Evolutionary conservation across 805 yeast genomes (phyloP), one percentile per base, ranked within the genome.

Genomic region (Kazachstania kunashirensis): DNA sequence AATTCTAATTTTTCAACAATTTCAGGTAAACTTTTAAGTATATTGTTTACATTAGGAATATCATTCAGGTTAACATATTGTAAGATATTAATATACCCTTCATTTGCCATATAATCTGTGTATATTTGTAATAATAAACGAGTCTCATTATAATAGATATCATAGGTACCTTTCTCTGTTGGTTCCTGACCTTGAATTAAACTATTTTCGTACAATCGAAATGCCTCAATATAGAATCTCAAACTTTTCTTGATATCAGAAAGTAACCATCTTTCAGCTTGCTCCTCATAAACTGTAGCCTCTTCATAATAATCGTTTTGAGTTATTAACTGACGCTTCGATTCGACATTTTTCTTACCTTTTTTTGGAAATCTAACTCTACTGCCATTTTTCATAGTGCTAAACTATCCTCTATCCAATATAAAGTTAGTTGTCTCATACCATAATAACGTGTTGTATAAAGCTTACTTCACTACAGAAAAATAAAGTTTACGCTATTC

Each of bases 251-350:
- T 52, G 10, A 57, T 42, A 37, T 59, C 64, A 2, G 61, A 57
- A 4, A 50, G 42, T 5, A 50, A 41, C 61, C 62, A 59, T 31
- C 64, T 47, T 29, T 57, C 63, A n/a, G 57, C 64, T 29, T 56
- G 57, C 32, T 57, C 61, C 40, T 59, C 64, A 30, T 36, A 43
- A 6, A 46, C 45, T 3, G 52, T 49, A 2, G 53, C 64, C 31
- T 53, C 58, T n/a, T 39, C 43, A 31, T 58, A 59, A 30, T 42
- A 59, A 37, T 58, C 62, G 20, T 52, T 51, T 33, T 50, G 57
- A 3, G 52, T 50, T 7, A 42, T 40, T 17, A 43, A 36, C 16
- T 35, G 38, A 15, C 39, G 42, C 25, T 32, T 33, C 9, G 43
- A 42, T 13, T 36, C 41, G 29, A 43, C 39, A 11, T 28, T 36